Evolutionary conservation across 306 rosid genomes (phyloP).

Genomic region (Abrus pulchellus): DNA sequence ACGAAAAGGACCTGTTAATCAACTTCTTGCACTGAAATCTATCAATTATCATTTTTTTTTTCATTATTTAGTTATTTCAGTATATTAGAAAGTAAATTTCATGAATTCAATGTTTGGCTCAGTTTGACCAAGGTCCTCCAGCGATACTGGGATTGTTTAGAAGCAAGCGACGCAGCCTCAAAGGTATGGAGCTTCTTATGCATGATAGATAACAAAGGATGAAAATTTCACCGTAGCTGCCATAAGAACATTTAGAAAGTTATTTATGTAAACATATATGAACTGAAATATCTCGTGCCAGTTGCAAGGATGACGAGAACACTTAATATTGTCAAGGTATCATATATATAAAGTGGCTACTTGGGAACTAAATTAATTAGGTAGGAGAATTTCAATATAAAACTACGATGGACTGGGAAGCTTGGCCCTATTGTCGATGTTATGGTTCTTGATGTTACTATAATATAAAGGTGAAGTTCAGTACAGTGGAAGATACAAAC

Average conservation of each 20-base stretch:
- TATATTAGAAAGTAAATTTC: neutral
- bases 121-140: constrained; percentile 38
- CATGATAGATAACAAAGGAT: neutral
- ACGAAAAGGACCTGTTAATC: neutral
- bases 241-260: neutral
- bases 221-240: neutral
- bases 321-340: neutral
- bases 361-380: neutral
- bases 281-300: constrained; percentile 4
- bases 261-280: neutral
- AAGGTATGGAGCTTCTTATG: constrained; percentile 30
- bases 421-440: neutral
- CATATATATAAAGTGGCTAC: neutral
- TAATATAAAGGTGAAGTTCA: constrained; percentile 8
- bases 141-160: constrained; percentile 10
- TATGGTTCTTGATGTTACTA: constrained; percentile 3
- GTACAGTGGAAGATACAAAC: neutral
- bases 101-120: constrained; percentile 15
- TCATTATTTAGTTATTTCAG: neutral
- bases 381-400: neutral
- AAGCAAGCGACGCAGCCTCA: neutral
- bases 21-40: neutral
- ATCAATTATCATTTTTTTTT: neutral
- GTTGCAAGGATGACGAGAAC: constrained; percentile 17
- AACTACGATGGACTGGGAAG: neutral